Evolutionary conservation across 2,329 filamentous ascomycete genomes (phyloP), one percentile per base, ranked within the genome.

Genomic region (Biscogniauxia mediterranea): DNA sequence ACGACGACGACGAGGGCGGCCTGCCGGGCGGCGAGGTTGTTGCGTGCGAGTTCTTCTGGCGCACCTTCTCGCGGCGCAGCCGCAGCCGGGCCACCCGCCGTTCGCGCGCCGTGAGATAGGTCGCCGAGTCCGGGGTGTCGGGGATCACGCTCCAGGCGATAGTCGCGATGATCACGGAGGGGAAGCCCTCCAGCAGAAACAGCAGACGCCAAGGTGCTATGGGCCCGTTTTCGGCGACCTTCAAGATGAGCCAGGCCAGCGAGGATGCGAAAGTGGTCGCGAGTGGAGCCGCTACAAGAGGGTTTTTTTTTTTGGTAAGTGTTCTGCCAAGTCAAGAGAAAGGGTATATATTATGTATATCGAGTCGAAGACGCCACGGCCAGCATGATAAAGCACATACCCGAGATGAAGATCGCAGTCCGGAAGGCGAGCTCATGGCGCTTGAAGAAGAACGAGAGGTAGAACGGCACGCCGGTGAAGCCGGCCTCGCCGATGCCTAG

Each of bases 191-290:
- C 13, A 94, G 68, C 7, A 96, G 81, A 70, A 96, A 96, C 26
- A 96, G 81, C 1, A 93, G 82, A n/a, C 93, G 85, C 93, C 93
- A 96, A 3, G 90, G 86, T 0, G 91, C 90, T 55, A 96, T 88
- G 17, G 89, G 89, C 1, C 84, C 80, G 62, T 81, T 71, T 54
- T 85, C 78, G 56, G 86, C 91, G 15, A 92, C 69, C 68, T 85
- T 87, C 56, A 93, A 84, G 64, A 97, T 94, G 21, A 87, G 71
- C 88, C 89, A 92, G 7, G 93, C 92, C 3, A 97, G 80, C 8
- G 84, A 89, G 49, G 91, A 91, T 0, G 92, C 91, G 71, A 96
- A 93, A 1, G 88, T 89, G 51, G 91, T 95, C 1, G 92, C 92
- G 3, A 96, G 81, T 1, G 85, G 85, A 1, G 93, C 93, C 66